Conservation (phyloP, 2,329 filamentous ascomycete genomes). For the Coniella vitis region DNA sequence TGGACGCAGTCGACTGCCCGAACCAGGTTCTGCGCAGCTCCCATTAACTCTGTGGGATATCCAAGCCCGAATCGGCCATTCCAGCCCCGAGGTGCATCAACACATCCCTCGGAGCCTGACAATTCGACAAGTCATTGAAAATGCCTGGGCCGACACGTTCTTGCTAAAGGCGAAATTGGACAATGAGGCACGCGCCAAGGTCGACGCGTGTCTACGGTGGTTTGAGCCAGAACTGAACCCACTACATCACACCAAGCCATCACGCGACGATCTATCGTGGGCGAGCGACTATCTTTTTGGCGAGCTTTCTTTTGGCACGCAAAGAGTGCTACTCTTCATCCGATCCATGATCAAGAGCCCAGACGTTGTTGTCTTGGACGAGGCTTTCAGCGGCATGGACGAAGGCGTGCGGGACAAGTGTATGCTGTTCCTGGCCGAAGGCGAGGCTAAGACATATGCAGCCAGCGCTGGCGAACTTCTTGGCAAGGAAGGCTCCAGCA, state of each 20-base stretch:
- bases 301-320: slow-evolving; percentile 69
- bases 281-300: slow-evolving; percentile 63
- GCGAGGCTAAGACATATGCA: slow-evolving; percentile 44
- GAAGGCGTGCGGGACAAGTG: slow-evolving; percentile 79
- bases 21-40: slow-evolving; percentile 54
- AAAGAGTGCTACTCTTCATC: slow-evolving; percentile 80
- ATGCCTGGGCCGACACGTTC: slow-evolving; percentile 87
- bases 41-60: slow-evolving; percentile 91
- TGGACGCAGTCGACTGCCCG: slow-evolving; percentile 71
- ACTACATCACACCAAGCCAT: slow-evolving; percentile 16
- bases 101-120: slow-evolving; percentile 79
- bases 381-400: slow-evolving; percentile 83
- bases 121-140: slow-evolving; percentile 69
- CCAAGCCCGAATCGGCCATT: slow-evolving; percentile 83
- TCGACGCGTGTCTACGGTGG: slow-evolving; percentile 66
- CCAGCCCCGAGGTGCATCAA: slow-evolving; percentile 86
- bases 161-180: slow-evolving; percentile 61
- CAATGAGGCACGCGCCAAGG: slow-evolving; percentile 45
- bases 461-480: neutral
- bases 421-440: slow-evolving; percentile 66
- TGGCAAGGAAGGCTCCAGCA: slow-evolving; percentile 1
- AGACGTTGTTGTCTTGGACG: slow-evolving; percentile 78
- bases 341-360: slow-evolving; percentile 73
- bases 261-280: slow-evolving; percentile 49
- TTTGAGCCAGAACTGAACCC: slow-evolving; percentile 76